These are phyloP conservation scores for Collybia sordida DNA, from an alignment of 768 basidiomycete species.

Conservation along the genomic window DNA sequence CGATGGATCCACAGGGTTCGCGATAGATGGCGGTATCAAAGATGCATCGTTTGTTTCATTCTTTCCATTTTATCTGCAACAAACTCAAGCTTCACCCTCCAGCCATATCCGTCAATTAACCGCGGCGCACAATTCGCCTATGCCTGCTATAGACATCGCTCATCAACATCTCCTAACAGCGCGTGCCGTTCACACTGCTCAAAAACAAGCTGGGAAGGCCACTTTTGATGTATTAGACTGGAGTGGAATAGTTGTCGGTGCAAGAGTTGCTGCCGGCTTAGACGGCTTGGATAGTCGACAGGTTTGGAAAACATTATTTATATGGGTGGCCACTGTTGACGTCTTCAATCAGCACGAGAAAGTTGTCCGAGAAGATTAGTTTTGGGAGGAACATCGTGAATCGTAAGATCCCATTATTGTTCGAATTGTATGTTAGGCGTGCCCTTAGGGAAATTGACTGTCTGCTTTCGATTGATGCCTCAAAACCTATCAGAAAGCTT, in stretches of 20 bases:
- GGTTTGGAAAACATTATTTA: conserved; percentile 19
- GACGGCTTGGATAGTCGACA: conserved; percentile 38
- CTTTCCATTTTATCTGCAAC: neutral
- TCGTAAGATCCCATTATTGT: no score
- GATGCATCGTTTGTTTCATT: conserved; percentile 60
- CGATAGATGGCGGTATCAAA: conserved; percentile 86
- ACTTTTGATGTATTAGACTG: conserved; percentile 70
- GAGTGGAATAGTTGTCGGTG: conserved; percentile 78
- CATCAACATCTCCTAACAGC: conserved; percentile 80
- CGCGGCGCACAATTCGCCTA: conserved; percentile 61
- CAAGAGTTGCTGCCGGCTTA: conserved; percentile 73
- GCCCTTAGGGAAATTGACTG: no score
- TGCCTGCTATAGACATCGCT: conserved; percentile 71
- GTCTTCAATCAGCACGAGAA: conserved; percentile 13
- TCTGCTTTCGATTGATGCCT: no score
- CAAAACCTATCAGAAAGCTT: no score
- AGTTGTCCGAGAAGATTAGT: conserved; percentile 18
- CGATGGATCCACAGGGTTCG: conserved; percentile 72
- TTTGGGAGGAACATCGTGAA: no score
- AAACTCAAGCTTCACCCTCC: neutral
- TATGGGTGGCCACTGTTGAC: neutral
- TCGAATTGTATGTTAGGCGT: no score
- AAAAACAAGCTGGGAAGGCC: conserved; percentile 42
- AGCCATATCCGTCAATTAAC: conserved; percentile 73
- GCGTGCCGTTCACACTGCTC: conserved; percentile 62